Evolutionary conservation across 2,329 filamentous ascomycete genomes (phyloP).

Genomic region (Stemphylium beticola): DNA sequence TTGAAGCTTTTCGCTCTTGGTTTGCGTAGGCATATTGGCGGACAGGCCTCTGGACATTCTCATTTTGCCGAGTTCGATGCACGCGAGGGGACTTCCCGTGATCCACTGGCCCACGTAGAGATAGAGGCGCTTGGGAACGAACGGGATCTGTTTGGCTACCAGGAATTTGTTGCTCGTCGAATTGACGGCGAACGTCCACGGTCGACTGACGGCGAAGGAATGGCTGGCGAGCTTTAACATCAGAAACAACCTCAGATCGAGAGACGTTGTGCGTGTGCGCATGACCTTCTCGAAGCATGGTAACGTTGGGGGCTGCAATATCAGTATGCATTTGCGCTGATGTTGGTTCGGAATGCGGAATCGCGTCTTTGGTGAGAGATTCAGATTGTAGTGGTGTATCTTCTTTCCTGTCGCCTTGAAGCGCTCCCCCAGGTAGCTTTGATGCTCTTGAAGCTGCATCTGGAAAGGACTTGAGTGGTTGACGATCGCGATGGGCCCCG

Average conservation of each 20-base stretch:
- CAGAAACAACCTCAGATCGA: constrained; percentile 13
- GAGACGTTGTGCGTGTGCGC: neutral
- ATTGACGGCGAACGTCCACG: constrained; percentile 26
- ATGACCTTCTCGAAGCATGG: neutral
- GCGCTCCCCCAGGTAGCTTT: constrained; percentile 35
- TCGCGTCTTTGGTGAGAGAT: constrained; percentile 4
- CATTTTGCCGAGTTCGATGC: constrained; percentile 15
- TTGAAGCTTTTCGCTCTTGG: too few species aligned
- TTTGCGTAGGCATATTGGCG: neutral
- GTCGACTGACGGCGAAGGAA: constrained; percentile 2
- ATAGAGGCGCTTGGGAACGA: constrained; percentile 17
- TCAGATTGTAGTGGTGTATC: constrained; percentile 8
- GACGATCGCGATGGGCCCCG: constrained; percentile 10
- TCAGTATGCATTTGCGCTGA: too few species aligned
- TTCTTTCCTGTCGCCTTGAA: constrained; percentile 28
- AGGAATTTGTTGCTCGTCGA: constrained; percentile 21
- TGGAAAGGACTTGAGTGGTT: constrained; percentile 26
- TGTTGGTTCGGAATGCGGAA: too few species aligned
- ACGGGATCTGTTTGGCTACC: constrained; percentile 22
- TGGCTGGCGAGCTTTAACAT: constrained; percentile 15
- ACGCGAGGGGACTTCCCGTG: constrained; percentile 22
- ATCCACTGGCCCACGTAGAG: constrained; percentile 24
- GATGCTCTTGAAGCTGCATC: constrained; percentile 27
- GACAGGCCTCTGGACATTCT: neutral
- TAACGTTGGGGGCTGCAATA: neutral